Conservation (phyloP, 345 rosid species). For the Rhodamnia argentea region DNA sequence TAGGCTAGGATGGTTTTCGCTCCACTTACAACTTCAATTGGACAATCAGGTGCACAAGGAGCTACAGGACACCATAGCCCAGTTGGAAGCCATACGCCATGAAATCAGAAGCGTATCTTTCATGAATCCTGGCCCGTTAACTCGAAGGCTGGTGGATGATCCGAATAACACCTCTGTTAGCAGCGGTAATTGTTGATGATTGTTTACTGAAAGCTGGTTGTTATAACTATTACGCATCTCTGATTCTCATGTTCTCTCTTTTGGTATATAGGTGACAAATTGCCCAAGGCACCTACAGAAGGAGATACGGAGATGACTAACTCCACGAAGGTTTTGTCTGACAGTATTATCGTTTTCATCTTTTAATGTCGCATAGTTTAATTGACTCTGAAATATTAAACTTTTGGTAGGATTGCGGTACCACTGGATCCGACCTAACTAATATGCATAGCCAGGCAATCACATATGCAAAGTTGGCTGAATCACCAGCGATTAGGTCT, state of each 20-base stretch:
- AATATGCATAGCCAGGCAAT: constrained; percentile 64
- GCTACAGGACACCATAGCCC: constrained; percentile 77
- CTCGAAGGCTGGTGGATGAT: constrained; percentile 43
- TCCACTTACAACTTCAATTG: background rate
- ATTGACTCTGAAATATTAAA: background rate
- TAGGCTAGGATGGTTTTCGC: background rate
- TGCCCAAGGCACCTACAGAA: background rate
- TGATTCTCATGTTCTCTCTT: background rate
- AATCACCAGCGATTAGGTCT: constrained; percentile 23
- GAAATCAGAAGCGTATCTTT: constrained; percentile 65
- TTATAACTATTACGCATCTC: background rate
- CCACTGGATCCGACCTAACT: constrained; percentile 20
- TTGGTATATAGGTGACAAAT: background rate
- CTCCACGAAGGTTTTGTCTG: background rate
- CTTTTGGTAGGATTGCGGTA: constrained; percentile 10
- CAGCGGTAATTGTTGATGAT: constrained; percentile 19
- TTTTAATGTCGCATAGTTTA: background rate
- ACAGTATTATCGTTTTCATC: background rate
- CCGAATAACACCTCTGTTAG: constrained; percentile 13
- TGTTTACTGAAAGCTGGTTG: background rate
- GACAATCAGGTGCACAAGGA: constrained; percentile 70
- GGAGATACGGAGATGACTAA: background rate
- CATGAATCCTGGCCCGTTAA: constrained; percentile 62
- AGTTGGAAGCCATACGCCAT: constrained; percentile 77
- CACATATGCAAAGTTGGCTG: constrained; percentile 51